These are phyloP conservation scores for Beauveria australis DNA, from an alignment of 2,329 filamentous ascomycete species.

Conservation along the genomic window DNA sequence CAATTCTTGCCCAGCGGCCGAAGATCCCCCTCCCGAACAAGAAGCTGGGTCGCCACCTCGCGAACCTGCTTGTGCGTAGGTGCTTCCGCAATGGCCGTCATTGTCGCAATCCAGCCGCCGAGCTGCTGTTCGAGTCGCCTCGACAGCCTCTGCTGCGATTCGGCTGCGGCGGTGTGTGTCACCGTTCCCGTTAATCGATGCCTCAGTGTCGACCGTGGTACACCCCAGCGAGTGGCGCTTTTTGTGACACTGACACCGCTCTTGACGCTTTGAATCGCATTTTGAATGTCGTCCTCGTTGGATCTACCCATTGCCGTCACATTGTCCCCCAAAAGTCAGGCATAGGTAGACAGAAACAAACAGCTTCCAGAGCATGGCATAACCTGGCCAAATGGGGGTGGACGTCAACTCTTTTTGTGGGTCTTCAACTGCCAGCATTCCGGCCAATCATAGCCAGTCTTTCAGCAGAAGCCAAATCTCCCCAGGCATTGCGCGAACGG, in stretches of 20 bases:
- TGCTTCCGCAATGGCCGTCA: not conserved
- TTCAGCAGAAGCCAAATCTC: not conserved
- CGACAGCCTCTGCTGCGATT: slow-evolving; percentile 6
- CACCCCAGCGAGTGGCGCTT: not conserved
- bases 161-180: not conserved
- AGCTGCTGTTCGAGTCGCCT: slow-evolving; percentile 10
- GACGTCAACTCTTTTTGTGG: not conserved
- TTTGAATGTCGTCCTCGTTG: not conserved
- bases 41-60: not conserved
- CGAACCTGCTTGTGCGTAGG: slow-evolving; percentile 8
- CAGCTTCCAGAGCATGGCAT: not conserved
- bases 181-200: not conserved
- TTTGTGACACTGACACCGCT: not conserved
- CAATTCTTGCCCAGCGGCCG: slow-evolving; percentile 10
- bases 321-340: not conserved
- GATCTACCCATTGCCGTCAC: not conserved
- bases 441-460: not conserved
- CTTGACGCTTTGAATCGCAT: not conserved
- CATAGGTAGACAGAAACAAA: not conserved
- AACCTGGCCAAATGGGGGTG: not conserved
- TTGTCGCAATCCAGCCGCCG: slow-evolving; percentile 4
- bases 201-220: not conserved
- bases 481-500: not conserved
- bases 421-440: not conserved
- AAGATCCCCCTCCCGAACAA: slow-evolving; percentile 5